phyloP scores from a whole-genome alignment of 805 yeast species.

The Metschnikowia noctiluminum region DNA sequence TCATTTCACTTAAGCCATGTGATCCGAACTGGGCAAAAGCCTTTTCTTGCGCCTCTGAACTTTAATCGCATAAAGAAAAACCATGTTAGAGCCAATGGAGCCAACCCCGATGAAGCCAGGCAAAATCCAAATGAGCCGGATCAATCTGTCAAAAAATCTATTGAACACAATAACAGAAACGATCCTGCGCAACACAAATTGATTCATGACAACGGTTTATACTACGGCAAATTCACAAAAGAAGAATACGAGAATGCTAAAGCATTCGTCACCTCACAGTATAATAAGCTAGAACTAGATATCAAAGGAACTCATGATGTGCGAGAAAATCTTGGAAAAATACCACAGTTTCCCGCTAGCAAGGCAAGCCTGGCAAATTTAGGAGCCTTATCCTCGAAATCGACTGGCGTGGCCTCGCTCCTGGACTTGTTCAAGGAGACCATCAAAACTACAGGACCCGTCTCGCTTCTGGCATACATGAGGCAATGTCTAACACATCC shows the following conservation, averaged over 20 bases:
- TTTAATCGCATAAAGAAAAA: neutral
- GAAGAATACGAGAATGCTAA: slow-evolving; percentile 40
- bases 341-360: slow-evolving; percentile 35
- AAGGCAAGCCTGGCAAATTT: slow-evolving; percentile 11
- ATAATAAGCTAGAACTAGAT: slow-evolving; percentile 28
- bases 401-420: slow-evolving; percentile 4
- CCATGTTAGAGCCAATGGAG: no score
- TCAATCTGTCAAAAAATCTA: neutral
- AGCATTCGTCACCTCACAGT: slow-evolving; percentile 29
- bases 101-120: neutral
- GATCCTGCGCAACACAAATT: neutral
- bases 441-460: slow-evolving; percentile 71
- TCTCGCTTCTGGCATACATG: slow-evolving; percentile 72
- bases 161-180: neutral
- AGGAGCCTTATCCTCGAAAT: neutral
- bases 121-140: neutral
- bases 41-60: neutral
- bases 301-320: slow-evolving; percentile 37
- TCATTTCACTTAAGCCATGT: neutral
- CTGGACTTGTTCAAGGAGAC: slow-evolving; percentile 42
- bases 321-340: slow-evolving; percentile 34
- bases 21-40: neutral
- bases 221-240: slow-evolving; percentile 34
- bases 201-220: slow-evolving; percentile 26
- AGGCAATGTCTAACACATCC: slow-evolving; percentile 80